phyloP scores from a whole-genome alignment of 2,329 filamentous ascomycete genomes.

The Mollisia scopiformis region DNA sequence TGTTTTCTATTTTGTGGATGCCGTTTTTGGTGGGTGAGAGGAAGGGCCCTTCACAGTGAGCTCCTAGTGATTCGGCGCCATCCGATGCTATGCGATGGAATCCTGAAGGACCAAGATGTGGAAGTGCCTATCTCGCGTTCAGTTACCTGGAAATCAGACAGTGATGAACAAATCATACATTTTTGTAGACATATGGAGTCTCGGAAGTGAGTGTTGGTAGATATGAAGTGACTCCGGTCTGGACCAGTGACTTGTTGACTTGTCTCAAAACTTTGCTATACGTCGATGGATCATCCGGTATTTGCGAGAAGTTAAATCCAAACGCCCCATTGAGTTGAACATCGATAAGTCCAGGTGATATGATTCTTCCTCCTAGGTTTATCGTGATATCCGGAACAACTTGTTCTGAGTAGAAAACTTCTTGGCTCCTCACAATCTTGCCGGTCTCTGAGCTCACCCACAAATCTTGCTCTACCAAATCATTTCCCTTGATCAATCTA shows the following conservation, averaged over 20 bases:
- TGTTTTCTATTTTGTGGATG: slow-evolving; percentile 76
- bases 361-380: slow-evolving; percentile 80
- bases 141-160: not conserved
- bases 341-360: slow-evolving; percentile 87
- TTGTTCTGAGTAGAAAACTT: slow-evolving; percentile 69
- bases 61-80: slow-evolving; percentile 85
- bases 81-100: slow-evolving; percentile 59
- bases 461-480: slow-evolving; percentile 75
- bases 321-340: slow-evolving; percentile 91
- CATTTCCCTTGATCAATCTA: slow-evolving; percentile 68
- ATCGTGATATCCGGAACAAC: slow-evolving; percentile 73
- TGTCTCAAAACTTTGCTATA: slow-evolving; percentile 75
- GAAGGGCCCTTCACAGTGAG: slow-evolving; percentile 91
- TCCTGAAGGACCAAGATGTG: slow-evolving; percentile 76
- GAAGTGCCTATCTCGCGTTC: slow-evolving; percentile 58
- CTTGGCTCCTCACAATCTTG: slow-evolving; percentile 75
- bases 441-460: slow-evolving; percentile 85
- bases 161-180: slow-evolving; percentile 47
- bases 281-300: slow-evolving; percentile 66
- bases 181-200: slow-evolving; percentile 78
- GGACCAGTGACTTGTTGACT: slow-evolving; percentile 72
- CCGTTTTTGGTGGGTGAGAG: slow-evolving; percentile 83
- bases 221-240: slow-evolving; percentile 87
- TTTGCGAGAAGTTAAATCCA: slow-evolving; percentile 87
- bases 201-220: slow-evolving; percentile 85